phyloP scores from a whole-genome alignment of 257 asterid species.

The Galeopsis tetrahit region DNA sequence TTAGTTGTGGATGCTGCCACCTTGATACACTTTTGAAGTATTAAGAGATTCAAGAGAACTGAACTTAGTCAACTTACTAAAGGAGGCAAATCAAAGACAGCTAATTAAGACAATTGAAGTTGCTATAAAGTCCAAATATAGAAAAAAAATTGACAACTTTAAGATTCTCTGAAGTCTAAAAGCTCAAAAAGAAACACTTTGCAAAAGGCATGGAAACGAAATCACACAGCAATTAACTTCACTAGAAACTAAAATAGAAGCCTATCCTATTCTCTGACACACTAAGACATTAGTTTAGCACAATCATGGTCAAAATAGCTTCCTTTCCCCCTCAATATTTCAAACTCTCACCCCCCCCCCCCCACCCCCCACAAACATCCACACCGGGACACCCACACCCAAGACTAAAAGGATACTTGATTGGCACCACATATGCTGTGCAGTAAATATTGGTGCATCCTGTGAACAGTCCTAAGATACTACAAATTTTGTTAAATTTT shows the following conservation, averaged over 20 bases:
- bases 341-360: background rate
- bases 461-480: background rate
- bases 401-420: background rate
- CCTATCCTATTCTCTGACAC: conserved; percentile 5
- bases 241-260: background rate
- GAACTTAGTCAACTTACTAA: background rate
- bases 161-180: background rate
- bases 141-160: background rate
- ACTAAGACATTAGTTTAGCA: background rate
- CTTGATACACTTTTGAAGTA: background rate
- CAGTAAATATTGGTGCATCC: background rate
- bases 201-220: conserved; percentile 4
- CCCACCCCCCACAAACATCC: too few relatives aligned
- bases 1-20: background rate
- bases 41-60: background rate
- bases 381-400: conserved; percentile 12
- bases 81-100: conserved; percentile 3
- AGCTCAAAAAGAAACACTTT: background rate
- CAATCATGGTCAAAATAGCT: background rate
- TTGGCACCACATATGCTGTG: conserved; percentile 14
- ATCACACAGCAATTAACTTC: background rate
- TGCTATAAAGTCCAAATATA: background rate
- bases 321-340: background rate
- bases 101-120: background rate
- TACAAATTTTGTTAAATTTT: background rate